Conservation (phyloP, 2,329 filamentous ascomycete species). For the Penicillium concentricum region DNA sequence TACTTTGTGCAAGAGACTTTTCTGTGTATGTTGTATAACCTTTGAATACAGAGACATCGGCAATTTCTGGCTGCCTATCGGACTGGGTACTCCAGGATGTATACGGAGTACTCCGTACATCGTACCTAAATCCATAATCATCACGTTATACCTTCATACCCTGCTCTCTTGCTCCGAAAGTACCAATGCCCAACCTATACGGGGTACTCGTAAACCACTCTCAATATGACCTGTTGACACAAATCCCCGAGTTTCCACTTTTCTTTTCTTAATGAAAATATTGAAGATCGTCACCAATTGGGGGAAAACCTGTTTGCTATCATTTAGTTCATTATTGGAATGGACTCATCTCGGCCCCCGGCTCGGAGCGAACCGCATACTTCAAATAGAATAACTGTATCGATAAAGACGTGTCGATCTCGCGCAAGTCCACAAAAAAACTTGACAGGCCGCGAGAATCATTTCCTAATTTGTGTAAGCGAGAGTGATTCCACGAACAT, state of each 20-base stretch:
- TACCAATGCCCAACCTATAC: background rate
- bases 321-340: background rate
- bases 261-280: background rate
- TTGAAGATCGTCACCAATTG: background rate
- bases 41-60: background rate
- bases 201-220: background rate
- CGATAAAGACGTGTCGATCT: constrained; percentile 3
- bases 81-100: background rate
- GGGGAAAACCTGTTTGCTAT: constrained; percentile 7
- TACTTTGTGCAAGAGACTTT: no score
- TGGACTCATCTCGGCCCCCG: constrained; percentile 1
- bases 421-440: background rate
- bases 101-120: background rate
- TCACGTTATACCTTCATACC: no score
- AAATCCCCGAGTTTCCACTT: background rate
- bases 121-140: background rate
- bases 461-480: constrained; percentile 21
- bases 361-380: background rate
- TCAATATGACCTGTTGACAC: background rate
- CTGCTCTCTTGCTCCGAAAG: background rate
- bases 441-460: constrained; percentile 14
- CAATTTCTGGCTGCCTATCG: constrained; percentile 1
- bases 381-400: constrained; percentile 1
- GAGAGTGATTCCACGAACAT: constrained; percentile 4
- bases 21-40: no score